phyloP scores from a whole-genome alignment of 257 asterid genomes.

The Solanum appendiculatum region DNA sequence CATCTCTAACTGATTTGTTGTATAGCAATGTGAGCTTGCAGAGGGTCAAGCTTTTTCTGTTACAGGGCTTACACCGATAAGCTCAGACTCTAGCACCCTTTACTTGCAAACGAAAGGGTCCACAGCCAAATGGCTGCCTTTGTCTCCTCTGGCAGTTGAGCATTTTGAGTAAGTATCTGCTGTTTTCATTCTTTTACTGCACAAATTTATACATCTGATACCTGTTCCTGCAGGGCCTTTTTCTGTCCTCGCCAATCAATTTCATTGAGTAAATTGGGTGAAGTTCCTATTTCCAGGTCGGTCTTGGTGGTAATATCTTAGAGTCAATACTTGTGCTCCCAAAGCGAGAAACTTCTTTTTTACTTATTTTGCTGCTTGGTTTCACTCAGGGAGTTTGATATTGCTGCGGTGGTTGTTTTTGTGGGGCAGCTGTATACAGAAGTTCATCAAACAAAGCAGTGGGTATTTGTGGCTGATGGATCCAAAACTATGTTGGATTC shows the following conservation, averaged over 20 bases:
- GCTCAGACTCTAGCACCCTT: conserved; percentile 62
- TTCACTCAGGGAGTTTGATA: conserved; percentile 76
- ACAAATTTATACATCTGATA: neutral
- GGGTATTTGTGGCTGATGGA: conserved; percentile 89
- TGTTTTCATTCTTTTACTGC: neutral
- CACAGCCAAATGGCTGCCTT: conserved; percentile 56
- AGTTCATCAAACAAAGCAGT: conserved; percentile 65
- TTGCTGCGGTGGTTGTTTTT: conserved; percentile 66
- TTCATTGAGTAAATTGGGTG: conserved; percentile 54
- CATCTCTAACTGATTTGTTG: neutral
- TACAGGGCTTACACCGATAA: conserved; percentile 61
- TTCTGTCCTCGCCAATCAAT: conserved; percentile 63
- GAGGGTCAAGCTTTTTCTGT: conserved; percentile 87
- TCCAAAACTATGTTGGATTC: conserved; percentile 24
- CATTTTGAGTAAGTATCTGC: conserved; percentile 49
- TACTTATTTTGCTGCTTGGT: conserved; percentile 11
- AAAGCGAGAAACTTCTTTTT: conserved; percentile 1
- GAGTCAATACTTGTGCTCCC: conserved; percentile 7
- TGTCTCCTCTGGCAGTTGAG: conserved; percentile 36
- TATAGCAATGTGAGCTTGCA: conserved; percentile 50
- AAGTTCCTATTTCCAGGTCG: conserved; percentile 72
- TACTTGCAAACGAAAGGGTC: conserved; percentile 77
- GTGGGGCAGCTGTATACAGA: conserved; percentile 68
- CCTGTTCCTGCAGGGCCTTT: conserved; percentile 49
- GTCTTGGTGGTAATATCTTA: conserved; percentile 5